Conservation (phyloP, 306 rosid species). For the Hippophae gyantsensis region DNA sequence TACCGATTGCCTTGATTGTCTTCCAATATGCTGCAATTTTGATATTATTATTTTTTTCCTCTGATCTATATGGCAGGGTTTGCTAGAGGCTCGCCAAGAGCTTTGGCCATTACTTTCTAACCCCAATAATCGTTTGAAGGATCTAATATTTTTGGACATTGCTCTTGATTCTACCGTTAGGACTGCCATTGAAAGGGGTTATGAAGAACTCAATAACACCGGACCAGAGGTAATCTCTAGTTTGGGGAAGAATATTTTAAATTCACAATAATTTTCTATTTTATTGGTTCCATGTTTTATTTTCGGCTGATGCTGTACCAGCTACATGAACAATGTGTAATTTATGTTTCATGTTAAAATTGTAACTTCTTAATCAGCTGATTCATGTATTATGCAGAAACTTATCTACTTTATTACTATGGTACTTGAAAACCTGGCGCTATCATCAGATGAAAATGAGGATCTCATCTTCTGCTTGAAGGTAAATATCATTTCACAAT, state of each 20-base stretch:
- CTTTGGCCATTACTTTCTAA: constrained; percentile 58
- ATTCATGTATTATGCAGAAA: constrained; percentile 55
- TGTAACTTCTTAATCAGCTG: constrained; percentile 26
- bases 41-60: constrained; percentile 14
- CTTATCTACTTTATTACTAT: constrained; percentile 63
- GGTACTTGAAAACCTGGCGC: constrained; percentile 84
- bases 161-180: constrained; percentile 96
- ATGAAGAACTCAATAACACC: constrained; percentile 69
- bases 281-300: background rate
- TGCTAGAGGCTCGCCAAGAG: constrained; percentile 92
- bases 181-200: constrained; percentile 88
- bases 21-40: constrained; percentile 5
- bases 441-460: constrained; percentile 75
- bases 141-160: constrained; percentile 85
- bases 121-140: constrained; percentile 74
- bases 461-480: constrained; percentile 81
- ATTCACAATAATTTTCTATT: background rate
- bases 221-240: constrained; percentile 60
- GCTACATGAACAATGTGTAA: background rate
- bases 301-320: background rate
- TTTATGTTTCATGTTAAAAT: background rate
- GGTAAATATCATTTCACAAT: constrained; percentile 33
- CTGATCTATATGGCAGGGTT: constrained; percentile 38
- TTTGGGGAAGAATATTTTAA: constrained; percentile 7
- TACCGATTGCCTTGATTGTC: constrained; percentile 5